phyloP scores from a whole-genome alignment of 108 stramenopile species.

The Skeletonema marinoi region DNA sequence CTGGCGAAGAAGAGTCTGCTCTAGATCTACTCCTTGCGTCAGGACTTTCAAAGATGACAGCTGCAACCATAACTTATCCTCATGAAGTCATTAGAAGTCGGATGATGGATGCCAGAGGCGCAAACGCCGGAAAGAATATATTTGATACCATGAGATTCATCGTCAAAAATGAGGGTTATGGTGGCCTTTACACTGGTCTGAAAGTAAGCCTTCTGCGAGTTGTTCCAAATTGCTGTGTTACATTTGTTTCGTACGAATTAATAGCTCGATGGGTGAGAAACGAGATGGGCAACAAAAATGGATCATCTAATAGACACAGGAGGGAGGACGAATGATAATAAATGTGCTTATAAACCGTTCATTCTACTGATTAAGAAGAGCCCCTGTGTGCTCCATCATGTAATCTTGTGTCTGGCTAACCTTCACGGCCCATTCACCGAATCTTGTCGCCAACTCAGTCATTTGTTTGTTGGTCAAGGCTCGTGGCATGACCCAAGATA shows the following conservation, averaged over 20 bases:
- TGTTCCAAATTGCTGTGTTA: slow-evolving; percentile 89
- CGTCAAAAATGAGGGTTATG: slow-evolving; percentile 65
- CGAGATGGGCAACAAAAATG: slow-evolving; percentile 30
- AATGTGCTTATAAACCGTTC: background rate
- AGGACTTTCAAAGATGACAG: slow-evolving; percentile 81
- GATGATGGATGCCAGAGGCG: slow-evolving; percentile 85
- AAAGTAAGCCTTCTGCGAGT: slow-evolving; percentile 82
- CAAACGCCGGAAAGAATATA: slow-evolving; percentile 38
- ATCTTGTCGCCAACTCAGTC: slow-evolving; percentile 70
- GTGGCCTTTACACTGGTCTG: slow-evolving; percentile 79
- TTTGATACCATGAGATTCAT: slow-evolving; percentile 56
- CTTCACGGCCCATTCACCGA: slow-evolving; percentile 87
- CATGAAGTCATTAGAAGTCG: slow-evolving; percentile 90
- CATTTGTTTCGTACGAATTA: slow-evolving; percentile 87
- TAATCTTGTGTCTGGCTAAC: slow-evolving; percentile 68
- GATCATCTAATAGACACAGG: background rate
- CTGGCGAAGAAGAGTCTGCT: slow-evolving; percentile 54
- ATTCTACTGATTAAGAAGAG: slow-evolving; percentile 34
- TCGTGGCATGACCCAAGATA: slow-evolving; percentile 98
- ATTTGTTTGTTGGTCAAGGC: slow-evolving; percentile 87
- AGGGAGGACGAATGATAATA: background rate
- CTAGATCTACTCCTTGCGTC: slow-evolving; percentile 77
- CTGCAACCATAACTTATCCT: slow-evolving; percentile 84
- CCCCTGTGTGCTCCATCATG: slow-evolving; percentile 66
- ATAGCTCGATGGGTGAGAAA: slow-evolving; percentile 71